These are phyloP conservation scores for Colletotrichum echinochloae DNA, from an alignment of 2,329 filamentous ascomycete genomes.

Conservation along the genomic window DNA sequence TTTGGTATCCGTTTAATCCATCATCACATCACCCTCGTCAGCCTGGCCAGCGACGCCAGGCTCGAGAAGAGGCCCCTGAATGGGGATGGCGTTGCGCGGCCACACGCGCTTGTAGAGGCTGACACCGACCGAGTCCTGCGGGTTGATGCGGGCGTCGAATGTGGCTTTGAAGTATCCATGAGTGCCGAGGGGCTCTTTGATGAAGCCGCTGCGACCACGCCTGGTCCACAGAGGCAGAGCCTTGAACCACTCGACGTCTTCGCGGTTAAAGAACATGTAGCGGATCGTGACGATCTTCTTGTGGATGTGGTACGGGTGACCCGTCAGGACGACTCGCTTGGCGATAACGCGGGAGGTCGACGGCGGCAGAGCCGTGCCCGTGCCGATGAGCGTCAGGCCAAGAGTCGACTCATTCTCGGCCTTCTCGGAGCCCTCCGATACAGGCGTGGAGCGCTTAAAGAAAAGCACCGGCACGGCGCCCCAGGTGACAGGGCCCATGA, in stretches of 20 bases:
- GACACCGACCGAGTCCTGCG: slow-evolving; percentile 92
- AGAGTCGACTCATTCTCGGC: slow-evolving; percentile 56
- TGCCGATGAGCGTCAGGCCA: slow-evolving; percentile 80
- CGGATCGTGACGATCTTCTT: slow-evolving; percentile 96
- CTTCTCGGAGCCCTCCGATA: slow-evolving; percentile 53
- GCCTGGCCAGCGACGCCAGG: slow-evolving; percentile 40
- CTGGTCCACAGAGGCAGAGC: slow-evolving; percentile 94
- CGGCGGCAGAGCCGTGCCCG: slow-evolving; percentile 86
- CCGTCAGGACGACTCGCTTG: slow-evolving; percentile 93
- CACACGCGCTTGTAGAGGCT: slow-evolving; percentile 89
- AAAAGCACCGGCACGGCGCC: slow-evolving; percentile 90
- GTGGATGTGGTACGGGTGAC: slow-evolving; percentile 98
- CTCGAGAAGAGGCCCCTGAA: slow-evolving; percentile 58
- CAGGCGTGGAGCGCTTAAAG: slow-evolving; percentile 73
- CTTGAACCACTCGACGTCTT: slow-evolving; percentile 98
- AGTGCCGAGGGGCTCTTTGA: slow-evolving; percentile 95
- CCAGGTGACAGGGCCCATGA: slow-evolving; percentile 93
- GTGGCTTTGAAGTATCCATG: slow-evolving; percentile 99
- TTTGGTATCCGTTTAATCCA: slow-evolving; percentile 49
- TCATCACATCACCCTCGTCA: slow-evolving; percentile 53
- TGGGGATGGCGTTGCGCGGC: slow-evolving; percentile 74
- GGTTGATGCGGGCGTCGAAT: slow-evolving; percentile 96
- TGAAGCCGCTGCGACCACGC: slow-evolving; percentile 86
- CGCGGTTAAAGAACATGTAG: slow-evolving; percentile 99
- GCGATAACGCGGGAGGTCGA: slow-evolving; percentile 84